Evolutionary conservation across 441 rosid genomes (phyloP), one percentile per base, ranked within the genome.

Genomic region (Euphorbia celastroides): DNA sequence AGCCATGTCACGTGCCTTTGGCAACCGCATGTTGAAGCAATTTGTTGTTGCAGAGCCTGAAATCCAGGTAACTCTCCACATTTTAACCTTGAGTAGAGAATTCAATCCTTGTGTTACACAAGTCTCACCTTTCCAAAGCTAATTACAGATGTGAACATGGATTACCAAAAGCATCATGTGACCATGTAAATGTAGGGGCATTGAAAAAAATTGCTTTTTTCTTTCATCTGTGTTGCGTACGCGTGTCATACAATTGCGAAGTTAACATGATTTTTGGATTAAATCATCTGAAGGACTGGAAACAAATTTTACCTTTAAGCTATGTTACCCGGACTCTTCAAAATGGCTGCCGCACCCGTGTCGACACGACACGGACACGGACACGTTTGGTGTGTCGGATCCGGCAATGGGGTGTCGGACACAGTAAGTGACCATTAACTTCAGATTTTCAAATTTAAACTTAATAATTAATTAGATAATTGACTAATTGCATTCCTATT

Each of bases 1-100:
- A 75, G 98, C 99, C 51, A 92, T 94, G 99, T 92, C 98, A 60
- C 88, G 98, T 60, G 99, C 99, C 60, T 94, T 94, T 72, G 99
- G 99, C 14, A 95, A 95, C 79, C 92, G 96, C 65, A 88, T 95
- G 99, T 76, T 95, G 85, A 92, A 95, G 87, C 98, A 86, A 80
- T 95, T 83, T 66, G 96, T 95, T 55, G 89, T 90, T 71, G 98
- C 99, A 16, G 99, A 95, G 74, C 98, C 99, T 16, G 98, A 95
- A 78, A 92, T 95, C 70, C 99, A 90, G 96, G 98, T 95, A 82
- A 77, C 17, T 66, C 23, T 23, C n/a, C 22, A 57, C 13, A 36
- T 36, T 55, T 32, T 13, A 23, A 28, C 62, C 55, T 72, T 14
- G 22, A 26, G 5, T 20, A 58, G 22, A 23, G 13, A 32, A 26